These are phyloP conservation scores for Talaromyces pinophilus DNA, from an alignment of 2,329 filamentous ascomycete genomes.

Conservation along the genomic window DNA sequence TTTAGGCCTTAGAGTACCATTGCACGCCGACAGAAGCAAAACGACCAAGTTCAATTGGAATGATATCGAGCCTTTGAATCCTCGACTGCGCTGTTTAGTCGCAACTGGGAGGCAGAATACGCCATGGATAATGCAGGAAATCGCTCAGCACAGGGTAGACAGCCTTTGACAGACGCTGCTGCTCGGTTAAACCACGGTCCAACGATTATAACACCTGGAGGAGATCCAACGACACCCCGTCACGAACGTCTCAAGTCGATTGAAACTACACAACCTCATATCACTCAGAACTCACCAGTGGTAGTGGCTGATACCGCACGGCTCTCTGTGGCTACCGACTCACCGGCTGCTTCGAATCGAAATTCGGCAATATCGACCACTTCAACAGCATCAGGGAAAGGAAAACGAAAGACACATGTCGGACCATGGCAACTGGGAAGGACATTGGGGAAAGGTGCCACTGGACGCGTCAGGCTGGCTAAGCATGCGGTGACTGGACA, in stretches of 20 bases:
- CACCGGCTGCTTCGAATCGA: conserved; percentile 51
- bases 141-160: conserved; percentile 29
- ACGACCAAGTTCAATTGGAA: neutral
- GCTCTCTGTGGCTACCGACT: conserved; percentile 54
- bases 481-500: conserved; percentile 77
- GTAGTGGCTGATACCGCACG: conserved; percentile 52
- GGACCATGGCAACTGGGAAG: conserved; percentile 92
- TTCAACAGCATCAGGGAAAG: conserved; percentile 57
- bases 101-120: neutral
- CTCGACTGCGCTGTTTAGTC: neutral
- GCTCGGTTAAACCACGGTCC: conserved; percentile 51
- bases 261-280: conserved; percentile 29
- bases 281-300: conserved; percentile 33
- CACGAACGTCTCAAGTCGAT: conserved; percentile 27
- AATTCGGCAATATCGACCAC: conserved; percentile 57
- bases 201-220: conserved; percentile 26
- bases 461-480: conserved; percentile 81
- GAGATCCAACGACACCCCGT: conserved; percentile 20
- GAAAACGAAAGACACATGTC: conserved; percentile 70
- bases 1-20: neutral
- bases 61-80: neutral
- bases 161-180: conserved; percentile 53
- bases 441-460: conserved; percentile 86
- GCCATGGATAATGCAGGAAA: conserved; percentile 28
- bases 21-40: neutral